Evolutionary conservation across 2,329 filamentous ascomycete species (phyloP).

Genomic region (Fusarium fracticaudum): DNA sequence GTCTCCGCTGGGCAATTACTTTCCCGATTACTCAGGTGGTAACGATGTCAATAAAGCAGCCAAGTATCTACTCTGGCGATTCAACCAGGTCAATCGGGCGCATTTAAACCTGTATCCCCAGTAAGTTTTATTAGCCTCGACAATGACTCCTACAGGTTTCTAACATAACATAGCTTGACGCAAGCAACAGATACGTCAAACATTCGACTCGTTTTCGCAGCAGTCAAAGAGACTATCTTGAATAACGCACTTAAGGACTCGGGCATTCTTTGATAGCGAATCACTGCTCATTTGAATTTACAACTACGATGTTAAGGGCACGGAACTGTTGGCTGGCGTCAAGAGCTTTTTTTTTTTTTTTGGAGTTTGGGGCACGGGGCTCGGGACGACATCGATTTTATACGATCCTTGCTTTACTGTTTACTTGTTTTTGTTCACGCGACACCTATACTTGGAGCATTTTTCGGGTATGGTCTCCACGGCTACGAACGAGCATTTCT

Average conservation of each 20-base stretch:
- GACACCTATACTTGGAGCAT: slow-evolving; percentile 28
- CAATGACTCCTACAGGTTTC: neutral
- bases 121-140: slow-evolving; percentile 62
- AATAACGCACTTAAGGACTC: slow-evolving; percentile 99
- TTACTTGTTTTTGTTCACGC: slow-evolving; percentile 16
- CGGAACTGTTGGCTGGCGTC: slow-evolving; percentile 39
- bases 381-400: slow-evolving; percentile 39
- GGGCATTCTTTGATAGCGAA: slow-evolving; percentile 78
- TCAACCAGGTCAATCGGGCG: slow-evolving; percentile 97
- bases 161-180: slow-evolving; percentile 73
- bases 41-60: slow-evolving; percentile 98
- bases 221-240: slow-evolving; percentile 97
- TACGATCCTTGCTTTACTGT: slow-evolving; percentile 33
- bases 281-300: slow-evolving; percentile 24
- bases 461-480: slow-evolving; percentile 21
- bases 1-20: slow-evolving; percentile 93
- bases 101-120: slow-evolving; percentile 98
- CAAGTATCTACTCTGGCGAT: slow-evolving; percentile 97
- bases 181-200: slow-evolving; percentile 99
- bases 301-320: slow-evolving; percentile 38
- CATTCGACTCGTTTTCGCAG: slow-evolving; percentile 95
- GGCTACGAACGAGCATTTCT: slow-evolving; percentile 13
- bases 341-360: slow-evolving; percentile 35
- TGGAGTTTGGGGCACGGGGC: slow-evolving; percentile 37
- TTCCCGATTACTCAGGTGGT: slow-evolving; percentile 96